These are phyloP conservation scores for Fomitiporia mediterranea DNA, from an alignment of 1,284 basidiomycete genomes.

Conservation along the genomic window DNA sequence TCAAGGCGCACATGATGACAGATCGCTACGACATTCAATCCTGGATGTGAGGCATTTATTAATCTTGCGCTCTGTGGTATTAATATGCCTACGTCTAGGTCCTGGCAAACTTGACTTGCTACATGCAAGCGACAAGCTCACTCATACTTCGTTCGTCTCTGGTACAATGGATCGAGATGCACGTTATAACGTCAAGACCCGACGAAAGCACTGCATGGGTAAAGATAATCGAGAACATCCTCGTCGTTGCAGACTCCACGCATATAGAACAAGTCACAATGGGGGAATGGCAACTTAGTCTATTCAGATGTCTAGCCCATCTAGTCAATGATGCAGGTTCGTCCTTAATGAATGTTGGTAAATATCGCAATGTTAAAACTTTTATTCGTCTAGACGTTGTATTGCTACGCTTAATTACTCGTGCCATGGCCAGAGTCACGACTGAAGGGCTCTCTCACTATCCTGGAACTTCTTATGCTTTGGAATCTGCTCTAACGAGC, in stretches of 20 bases:
- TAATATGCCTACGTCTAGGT: constrained; percentile 40
- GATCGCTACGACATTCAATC: constrained; percentile 49
- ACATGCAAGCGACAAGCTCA: constrained; percentile 59
- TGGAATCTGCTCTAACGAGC: constrained; percentile 24
- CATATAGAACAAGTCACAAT: constrained; percentile 48
- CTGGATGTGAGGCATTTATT: constrained; percentile 50
- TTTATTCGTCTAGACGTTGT: constrained; percentile 9
- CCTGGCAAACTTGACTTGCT: constrained; percentile 65
- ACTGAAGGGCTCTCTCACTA: background rate
- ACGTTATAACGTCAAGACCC: constrained; percentile 40
- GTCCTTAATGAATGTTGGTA: constrained; percentile 3
- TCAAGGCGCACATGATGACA: constrained; percentile 56
- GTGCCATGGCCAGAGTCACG: constrained; percentile 25
- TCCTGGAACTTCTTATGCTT: background rate
- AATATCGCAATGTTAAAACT: background rate
- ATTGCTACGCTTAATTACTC: constrained; percentile 13
- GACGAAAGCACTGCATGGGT: constrained; percentile 58
- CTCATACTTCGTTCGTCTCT: constrained; percentile 66
- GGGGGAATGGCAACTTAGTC: constrained; percentile 51
- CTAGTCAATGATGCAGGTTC: constrained; percentile 35
- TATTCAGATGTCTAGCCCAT: constrained; percentile 47
- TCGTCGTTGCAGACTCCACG: constrained; percentile 41
- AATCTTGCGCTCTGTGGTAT: background rate
- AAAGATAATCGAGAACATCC: constrained; percentile 65
- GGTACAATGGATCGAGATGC: constrained; percentile 77